Base-by-base conservation (phyloP, 2,329 filamentous ascomycete genomes). In the Ciborinia camelliae region DNA sequence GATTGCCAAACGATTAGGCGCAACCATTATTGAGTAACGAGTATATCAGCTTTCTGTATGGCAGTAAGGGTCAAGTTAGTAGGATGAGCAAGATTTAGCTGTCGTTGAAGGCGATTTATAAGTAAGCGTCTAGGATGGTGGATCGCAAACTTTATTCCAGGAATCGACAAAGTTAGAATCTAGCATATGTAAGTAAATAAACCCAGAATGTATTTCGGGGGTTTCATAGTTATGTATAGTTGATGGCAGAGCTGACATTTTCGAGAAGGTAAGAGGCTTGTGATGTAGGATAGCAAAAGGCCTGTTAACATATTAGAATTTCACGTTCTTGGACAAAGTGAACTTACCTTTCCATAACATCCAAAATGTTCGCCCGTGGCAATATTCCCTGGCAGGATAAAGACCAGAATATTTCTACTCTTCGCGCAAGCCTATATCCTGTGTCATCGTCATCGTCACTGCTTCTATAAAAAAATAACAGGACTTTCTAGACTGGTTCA, bases 1-100 rank as follows among this genome's bases (percentile, higher is more conserved):
- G 88, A 81, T 70, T 90, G 88, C 88, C 88, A 90, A n/a, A 90
- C 84, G 77, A 90, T 88, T 1, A 86, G 84, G 23, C 85, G 80
- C 5, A 90, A 79, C 88, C 88, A 90, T 71, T 89, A 86, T 72
- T 90, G 88, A 2, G 86, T 90, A 62, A 88, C 83, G 51, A 88
- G 80, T 23, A 90, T 81, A 70, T 90, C 86, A 8, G 89, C 86
- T 62, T 86, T 88, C 70, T 90, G 88, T 26, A 85, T 87, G 65
- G 88, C 85, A 0, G 86, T 88, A 6, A 75, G 58, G 10, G 73
- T 68, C 23, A 74, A 32, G 28, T 71, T 67, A 3, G 70, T 65
- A 4, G 72, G 67, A 10, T 71, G 68, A 4, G 72, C 66, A 7
- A 66, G 66, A 35, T 84, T 81, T 9, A 87, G 77, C 59, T 86